Evolutionary conservation across 2,329 filamentous ascomycete genomes (phyloP), one percentile per base, ranked within the genome.

Genomic region (Pseudogymnoascus sp.): DNA sequence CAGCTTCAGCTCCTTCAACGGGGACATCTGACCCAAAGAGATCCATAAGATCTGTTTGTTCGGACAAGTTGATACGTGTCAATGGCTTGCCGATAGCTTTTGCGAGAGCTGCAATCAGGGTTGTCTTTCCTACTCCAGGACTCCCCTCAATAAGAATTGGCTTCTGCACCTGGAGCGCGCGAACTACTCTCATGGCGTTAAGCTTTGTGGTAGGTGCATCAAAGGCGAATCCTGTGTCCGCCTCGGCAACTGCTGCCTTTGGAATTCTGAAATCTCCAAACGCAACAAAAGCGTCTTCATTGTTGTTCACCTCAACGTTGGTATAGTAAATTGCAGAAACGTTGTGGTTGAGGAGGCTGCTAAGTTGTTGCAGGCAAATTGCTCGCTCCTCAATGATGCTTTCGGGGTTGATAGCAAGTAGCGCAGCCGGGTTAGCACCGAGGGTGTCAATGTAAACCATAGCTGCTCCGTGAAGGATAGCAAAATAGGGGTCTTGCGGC

Each of bases 51-150:
- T 99, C 95, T 0, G 96, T 99, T 76, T 99, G 95, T 70, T 99
- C 95, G 0, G 95, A 98, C 65, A 99, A 80, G 72, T 99, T 99
- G 76, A 99, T 97, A 70, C 95, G 85, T 0, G 92, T 96, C 66
- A 99, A 78, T 6, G 90, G 89, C 66, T 88, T 88, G 4, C 93
- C 91, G 67, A 91, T 89, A 3, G 88, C 87, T 68, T 84, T 84
- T 1, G 96, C 90, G 53, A 99, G 80, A 0, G 95, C 93, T 53
- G 89, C 88, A 22, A 99, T 86, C 12, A 99, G 82, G 1, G 93
- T 96, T 0, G 95, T 99, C 78, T 99, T 99, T 63, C 95, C 95
- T 22, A 99, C 95, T 73, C 95, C 95, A n/a, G 95, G 95, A 69
- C 90, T 97, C 37, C 96, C 95, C 78, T 99, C 95, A 2, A 99